Evolutionary conservation across 441 rosid species (phyloP).

Genomic region (Bocquillonia castaneifolia): DNA sequence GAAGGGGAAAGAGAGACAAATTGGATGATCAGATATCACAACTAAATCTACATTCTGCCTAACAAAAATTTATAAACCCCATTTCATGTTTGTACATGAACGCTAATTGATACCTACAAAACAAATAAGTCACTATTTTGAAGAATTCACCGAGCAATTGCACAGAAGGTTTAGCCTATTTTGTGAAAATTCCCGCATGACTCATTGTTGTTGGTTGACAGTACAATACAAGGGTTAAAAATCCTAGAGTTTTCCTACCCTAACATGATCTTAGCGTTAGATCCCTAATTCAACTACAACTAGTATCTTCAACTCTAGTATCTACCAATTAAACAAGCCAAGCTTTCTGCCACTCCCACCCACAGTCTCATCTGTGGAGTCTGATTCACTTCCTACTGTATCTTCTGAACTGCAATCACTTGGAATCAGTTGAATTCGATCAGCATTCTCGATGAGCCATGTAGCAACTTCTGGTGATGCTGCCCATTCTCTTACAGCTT

Average conservation of each 20-base stretch:
- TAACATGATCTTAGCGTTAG: conserved; percentile 4
- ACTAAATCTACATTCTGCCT: neutral
- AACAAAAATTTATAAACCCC: neutral
- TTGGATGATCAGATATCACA: neutral
- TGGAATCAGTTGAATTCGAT: conserved; percentile 56
- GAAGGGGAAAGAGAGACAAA: neutral
- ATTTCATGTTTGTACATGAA: neutral
- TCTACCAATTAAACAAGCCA: conserved; percentile 40
- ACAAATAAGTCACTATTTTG: neutral
- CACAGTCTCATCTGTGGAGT: conserved; percentile 50
- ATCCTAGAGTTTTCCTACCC: conserved; percentile 19
- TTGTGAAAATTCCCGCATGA: neutral
- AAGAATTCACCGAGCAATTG: neutral
- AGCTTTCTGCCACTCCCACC: conserved; percentile 28
- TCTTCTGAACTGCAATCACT: conserved; percentile 47
- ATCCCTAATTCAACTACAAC: neutral
- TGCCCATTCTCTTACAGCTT: conserved; percentile 66
- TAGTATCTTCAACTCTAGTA: neutral
- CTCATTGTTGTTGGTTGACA: neutral
- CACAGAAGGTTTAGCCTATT: neutral
- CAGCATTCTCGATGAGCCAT: conserved; percentile 71
- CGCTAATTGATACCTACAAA: neutral
- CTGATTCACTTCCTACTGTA: conserved; percentile 53
- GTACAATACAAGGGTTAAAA: neutral
- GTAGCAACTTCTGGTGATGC: conserved; percentile 69